Conservation (phyloP, 495 filamentous ascomycete species). For the Penicillium tannophilum region DNA sequence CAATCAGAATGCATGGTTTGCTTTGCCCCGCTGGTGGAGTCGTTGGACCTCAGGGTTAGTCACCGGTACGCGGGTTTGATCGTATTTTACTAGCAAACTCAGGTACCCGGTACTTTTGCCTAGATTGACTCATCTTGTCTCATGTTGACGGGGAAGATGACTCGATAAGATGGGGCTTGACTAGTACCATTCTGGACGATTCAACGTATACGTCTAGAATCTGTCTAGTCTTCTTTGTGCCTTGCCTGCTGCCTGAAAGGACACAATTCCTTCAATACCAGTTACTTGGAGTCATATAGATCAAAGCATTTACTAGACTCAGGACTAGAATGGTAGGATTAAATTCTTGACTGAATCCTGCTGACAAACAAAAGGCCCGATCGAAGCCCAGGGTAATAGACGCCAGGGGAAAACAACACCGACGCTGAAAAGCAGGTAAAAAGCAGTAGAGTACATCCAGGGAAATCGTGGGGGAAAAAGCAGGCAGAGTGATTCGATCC, state of each 20-base stretch:
- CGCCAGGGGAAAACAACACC: constrained; percentile 9
- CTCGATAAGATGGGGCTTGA: not conserved
- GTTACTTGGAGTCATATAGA: too few species aligned
- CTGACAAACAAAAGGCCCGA: not conserved
- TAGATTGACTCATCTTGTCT: constrained; percentile 33
- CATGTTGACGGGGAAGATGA: constrained; percentile 23
- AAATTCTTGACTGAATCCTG: not conserved
- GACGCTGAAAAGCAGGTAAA: constrained; percentile 15
- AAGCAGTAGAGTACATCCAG: constrained; percentile 12
- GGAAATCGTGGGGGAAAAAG: constrained; percentile 2
- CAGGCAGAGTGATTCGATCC: not conserved
- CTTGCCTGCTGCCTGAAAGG: too few species aligned
- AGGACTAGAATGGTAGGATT: not conserved
- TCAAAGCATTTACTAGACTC: not conserved
- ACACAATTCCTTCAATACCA: too few species aligned
- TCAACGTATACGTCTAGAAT: not conserved
- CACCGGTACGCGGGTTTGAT: not conserved
- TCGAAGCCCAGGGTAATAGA: constrained; percentile 2
- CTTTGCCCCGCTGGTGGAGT: constrained; percentile 23
- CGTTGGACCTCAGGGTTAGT: not conserved
- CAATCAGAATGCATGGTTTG: constrained; percentile 17
- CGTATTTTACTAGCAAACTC: constrained; percentile 2
- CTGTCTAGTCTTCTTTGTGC: too few species aligned
- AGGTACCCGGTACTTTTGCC: constrained; percentile 21
- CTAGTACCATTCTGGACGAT: not conserved